A percentile compares a stretch with the other conserved stretches of the same genome.
Conservation (phyloP, 257 asterid genomes). For the Plantago elongata region DNA sequence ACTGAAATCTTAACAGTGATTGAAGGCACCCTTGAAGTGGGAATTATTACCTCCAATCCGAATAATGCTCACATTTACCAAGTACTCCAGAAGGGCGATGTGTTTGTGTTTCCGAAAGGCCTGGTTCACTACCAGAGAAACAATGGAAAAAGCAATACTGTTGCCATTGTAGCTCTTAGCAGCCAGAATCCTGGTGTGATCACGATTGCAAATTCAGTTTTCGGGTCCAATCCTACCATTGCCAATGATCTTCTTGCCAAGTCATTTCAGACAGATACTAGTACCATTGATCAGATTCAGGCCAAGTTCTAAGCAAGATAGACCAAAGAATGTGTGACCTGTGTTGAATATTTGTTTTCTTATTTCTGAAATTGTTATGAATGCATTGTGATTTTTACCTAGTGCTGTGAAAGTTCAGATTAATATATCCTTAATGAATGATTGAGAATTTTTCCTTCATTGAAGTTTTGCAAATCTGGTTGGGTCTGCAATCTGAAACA, state of each 20-base stretch:
- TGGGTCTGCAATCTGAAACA: too few species aligned
- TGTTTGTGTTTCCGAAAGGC: slow-evolving; percentile 26
- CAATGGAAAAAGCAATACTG: slow-evolving; percentile 8
- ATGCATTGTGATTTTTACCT: too few species aligned
- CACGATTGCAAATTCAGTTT: slow-evolving; percentile 21
- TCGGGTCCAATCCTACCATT: slow-evolving; percentile 26
- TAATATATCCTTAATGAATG: too few species aligned
- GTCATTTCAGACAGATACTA: slow-evolving; percentile 23
- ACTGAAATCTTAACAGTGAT: slow-evolving; percentile 23
- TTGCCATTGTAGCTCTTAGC: slow-evolving; percentile 18
- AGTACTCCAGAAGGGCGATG: slow-evolving; percentile 23
- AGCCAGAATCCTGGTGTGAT: slow-evolving; percentile 30
- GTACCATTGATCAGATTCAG: slow-evolving; percentile 7
- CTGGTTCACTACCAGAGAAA: slow-evolving; percentile 27
- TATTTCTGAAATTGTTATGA: too few species aligned
- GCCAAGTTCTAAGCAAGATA: neutral
- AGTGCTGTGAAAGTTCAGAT: too few species aligned
- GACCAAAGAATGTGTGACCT: too few species aligned
- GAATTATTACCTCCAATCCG: slow-evolving; percentile 25
- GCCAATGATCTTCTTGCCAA: slow-evolving; percentile 27
- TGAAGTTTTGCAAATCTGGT: too few species aligned
- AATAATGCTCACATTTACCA: slow-evolving; percentile 17
- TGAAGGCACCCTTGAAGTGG: slow-evolving; percentile 23
- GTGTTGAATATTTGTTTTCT: too few species aligned
- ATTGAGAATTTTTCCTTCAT: too few species aligned